Conservation (phyloP, 345 rosid genomes). For the Tarenaya hassleriana region DNA sequence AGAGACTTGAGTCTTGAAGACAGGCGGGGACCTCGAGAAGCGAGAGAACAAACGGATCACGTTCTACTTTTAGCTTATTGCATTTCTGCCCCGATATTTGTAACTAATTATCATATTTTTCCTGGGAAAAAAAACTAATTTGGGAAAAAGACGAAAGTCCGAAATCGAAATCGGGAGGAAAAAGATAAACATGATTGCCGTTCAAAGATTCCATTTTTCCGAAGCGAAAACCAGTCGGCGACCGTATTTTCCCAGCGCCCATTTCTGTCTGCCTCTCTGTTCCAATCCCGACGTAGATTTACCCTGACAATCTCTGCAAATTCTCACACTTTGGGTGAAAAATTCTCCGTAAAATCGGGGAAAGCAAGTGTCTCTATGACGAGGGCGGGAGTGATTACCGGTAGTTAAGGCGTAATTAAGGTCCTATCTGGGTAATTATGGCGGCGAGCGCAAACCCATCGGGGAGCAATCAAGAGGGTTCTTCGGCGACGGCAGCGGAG, state of each 20-base stretch:
- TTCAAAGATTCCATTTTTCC: slow-evolving; percentile 28
- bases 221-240: slow-evolving; percentile 25
- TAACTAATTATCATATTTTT: neutral
- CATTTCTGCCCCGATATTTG: slow-evolving; percentile 16
- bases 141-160: neutral
- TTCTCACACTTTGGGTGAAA: slow-evolving; percentile 5
- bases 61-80: slow-evolving; percentile 27
- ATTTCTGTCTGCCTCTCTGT: slow-evolving; percentile 10
- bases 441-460: slow-evolving; percentile 68
- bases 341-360: neutral
- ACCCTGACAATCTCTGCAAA: slow-evolving; percentile 2
- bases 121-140: no score
- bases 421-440: no score
- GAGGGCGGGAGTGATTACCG: neutral
- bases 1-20: slow-evolving; percentile 15
- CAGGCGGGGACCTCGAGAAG: slow-evolving; percentile 30
- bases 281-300: slow-evolving; percentile 22
- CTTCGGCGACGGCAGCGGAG: slow-evolving; percentile 36
- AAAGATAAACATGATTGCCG: slow-evolving; percentile 21
- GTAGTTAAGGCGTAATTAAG: slow-evolving; percentile 30
- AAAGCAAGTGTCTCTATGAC: neutral
- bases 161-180: slow-evolving; percentile 14
- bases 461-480: slow-evolving; percentile 42
- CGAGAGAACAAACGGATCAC: slow-evolving; percentile 27
- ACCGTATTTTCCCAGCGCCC: slow-evolving; percentile 16